Percentiles rank a stretch among this genome's conserved stretches.
These are phyloP conservation scores for Hypoxylon sp. DNA, from an alignment of 2,329 filamentous ascomycete genomes.

Conservation along the genomic window DNA sequence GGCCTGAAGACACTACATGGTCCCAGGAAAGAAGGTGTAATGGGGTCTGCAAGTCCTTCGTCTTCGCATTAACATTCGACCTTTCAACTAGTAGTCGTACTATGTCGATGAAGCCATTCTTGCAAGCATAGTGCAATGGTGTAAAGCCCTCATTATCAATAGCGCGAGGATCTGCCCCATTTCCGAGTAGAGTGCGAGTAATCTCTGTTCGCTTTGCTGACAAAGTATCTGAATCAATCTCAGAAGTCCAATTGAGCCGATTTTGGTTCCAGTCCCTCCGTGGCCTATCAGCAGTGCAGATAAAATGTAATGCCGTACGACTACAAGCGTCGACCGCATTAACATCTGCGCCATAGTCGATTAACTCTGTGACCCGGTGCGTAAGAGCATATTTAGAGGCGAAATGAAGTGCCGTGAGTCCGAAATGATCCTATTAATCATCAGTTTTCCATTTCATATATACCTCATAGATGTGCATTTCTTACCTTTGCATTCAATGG, in stretches of 20 bases:
- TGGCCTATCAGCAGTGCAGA: too few species aligned
- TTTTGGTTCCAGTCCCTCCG: too few species aligned
- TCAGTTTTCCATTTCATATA: too few species aligned
- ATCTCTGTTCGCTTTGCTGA: not conserved
- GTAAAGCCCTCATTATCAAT: not conserved
- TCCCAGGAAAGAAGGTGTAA: not conserved
- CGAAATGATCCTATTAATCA: not conserved
- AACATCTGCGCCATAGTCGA: not conserved
- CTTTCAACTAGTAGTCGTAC: not conserved
- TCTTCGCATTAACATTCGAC: not conserved
- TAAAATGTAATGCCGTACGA: not conserved
- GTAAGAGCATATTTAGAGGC: not conserved
- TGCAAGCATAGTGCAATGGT: not conserved
- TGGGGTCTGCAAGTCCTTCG: not conserved
- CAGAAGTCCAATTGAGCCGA: too few species aligned
- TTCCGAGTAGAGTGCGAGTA: not conserved
- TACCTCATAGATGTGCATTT: too few species aligned
- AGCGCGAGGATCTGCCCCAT: not conserved
- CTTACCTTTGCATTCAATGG: too few species aligned
- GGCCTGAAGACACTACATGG: not conserved
- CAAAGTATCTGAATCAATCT: too few species aligned
- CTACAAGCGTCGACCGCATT: not conserved
- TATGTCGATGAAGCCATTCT: not conserved
- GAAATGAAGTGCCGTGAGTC: not conserved
- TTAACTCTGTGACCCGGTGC: not conserved